These are phyloP conservation scores for Discostella stelligeroides DNA, from an alignment of 108 stramenopile genomes.

Conservation along the genomic window DNA sequence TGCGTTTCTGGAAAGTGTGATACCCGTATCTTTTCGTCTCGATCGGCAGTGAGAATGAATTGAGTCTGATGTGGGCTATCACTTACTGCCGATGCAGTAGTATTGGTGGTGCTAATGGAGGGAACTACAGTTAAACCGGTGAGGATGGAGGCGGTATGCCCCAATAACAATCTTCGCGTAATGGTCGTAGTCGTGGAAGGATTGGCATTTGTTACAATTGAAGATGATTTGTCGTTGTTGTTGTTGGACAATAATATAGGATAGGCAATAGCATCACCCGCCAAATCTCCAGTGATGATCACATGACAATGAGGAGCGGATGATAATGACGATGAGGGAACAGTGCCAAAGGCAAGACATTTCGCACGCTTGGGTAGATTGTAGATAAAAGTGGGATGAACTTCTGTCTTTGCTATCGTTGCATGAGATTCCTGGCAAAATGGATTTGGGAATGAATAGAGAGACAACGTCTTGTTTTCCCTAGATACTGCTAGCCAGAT, in stretches of 20 bases:
- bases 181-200: neutral
- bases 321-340: conserved; percentile 10
- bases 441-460: conserved; percentile 43
- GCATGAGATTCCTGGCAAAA: neutral
- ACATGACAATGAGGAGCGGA: conserved; percentile 17
- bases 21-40: conserved; percentile 87
- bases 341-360: conserved; percentile 49
- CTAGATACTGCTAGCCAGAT: conserved; percentile 67
- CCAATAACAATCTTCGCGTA: conserved; percentile 59
- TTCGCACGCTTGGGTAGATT: conserved; percentile 59
- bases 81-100: neutral
- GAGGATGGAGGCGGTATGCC: conserved; percentile 90
- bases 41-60: conserved; percentile 73
- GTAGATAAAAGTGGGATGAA: conserved; percentile 44
- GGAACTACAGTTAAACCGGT: conserved; percentile 56
- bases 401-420: conserved; percentile 9
- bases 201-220: neutral
- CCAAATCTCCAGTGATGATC: conserved; percentile 72
- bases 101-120: conserved; percentile 1
- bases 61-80: conserved; percentile 2
- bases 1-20: conserved; percentile 72
- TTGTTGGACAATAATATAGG: conserved; percentile 38
- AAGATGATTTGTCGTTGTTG: neutral
- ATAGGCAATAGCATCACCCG: conserved; percentile 79
- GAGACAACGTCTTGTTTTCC: conserved; percentile 58